Evolutionary conservation across 345 rosid genomes (phyloP).

Genomic region (Syzygium aqueum): DNA sequence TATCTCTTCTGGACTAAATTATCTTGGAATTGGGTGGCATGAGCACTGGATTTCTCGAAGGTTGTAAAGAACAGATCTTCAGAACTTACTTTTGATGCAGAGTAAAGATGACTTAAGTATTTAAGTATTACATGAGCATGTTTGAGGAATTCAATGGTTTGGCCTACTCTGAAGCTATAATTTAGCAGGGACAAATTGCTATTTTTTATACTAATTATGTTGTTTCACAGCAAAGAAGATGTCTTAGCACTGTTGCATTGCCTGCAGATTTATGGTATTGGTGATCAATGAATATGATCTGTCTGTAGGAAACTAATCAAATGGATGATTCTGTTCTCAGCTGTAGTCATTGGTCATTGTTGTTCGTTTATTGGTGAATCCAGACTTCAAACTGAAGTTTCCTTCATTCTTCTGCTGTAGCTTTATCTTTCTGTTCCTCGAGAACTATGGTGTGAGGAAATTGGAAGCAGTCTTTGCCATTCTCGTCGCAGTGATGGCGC

Average conservation of each 20-base stretch:
- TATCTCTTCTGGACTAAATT: neutral
- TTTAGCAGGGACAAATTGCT: neutral
- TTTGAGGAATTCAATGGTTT: neutral
- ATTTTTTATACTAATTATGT: neutral
- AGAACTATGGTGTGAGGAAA: slow-evolving; percentile 40
- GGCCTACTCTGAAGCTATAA: neutral
- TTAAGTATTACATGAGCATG: neutral
- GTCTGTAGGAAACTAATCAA: neutral
- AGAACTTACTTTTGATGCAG: neutral
- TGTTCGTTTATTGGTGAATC: neutral
- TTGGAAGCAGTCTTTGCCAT: slow-evolving; percentile 32
- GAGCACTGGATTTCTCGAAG: neutral
- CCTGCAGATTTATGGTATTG: neutral
- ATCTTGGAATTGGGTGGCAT: neutral
- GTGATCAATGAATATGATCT: neutral
- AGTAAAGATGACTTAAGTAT: neutral
- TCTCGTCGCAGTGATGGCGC: slow-evolving; percentile 28
- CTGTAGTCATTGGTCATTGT: neutral
- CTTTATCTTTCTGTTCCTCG: slow-evolving; percentile 32
- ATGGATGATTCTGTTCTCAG: neutral
- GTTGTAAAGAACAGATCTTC: neutral
- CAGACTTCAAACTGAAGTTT: neutral
- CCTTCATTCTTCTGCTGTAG: slow-evolving; percentile 6
- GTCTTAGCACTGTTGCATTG: neutral
- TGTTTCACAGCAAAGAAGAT: neutral